Evolutionary conservation across 805 yeast genomes (phyloP), one percentile per base, ranked within the genome.

Genomic region (Zygotorulaspora florentina): DNA sequence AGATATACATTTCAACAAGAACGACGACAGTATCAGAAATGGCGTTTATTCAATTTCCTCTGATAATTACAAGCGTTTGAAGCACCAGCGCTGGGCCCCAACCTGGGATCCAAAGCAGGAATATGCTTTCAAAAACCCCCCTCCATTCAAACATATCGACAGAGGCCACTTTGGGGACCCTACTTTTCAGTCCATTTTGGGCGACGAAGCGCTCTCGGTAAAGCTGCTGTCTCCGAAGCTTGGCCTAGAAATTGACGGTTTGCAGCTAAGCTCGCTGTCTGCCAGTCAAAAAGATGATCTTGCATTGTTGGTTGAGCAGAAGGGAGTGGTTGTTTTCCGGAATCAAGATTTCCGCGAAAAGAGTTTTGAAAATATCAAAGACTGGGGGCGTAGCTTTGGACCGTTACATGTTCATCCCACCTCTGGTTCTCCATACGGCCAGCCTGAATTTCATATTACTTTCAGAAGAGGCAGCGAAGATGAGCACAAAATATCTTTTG

Each of bases 381-480:
- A 81, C 34, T 80, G 71, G 64, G 86, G 83, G 43, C 64, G 65
- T 36, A 76, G 83, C 59, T 84, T 79, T 58, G 89, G 90, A 35
- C 79, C 80, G 26, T 71, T 79, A 50, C 88, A 84, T 63, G 73
- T 81, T 48, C 89, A 84, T 59, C 86, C 86, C 34, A 79, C 85
- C 11, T 77, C 85, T 11, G 87, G 88, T 20, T 80, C 84, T 10
- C 87, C 85, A 27, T 69, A 65, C 48, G 71, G 68, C 10, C 68
- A 65, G 50, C 83, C 85, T 7, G 81, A 81, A 47, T 72, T 83
- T 51, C 87, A 80, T 54, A 67, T 81, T 38, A 79, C 81, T 23
- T 81, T 77, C 62, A 71, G 84, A 36, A 66, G 71, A 40, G 64
- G 68, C 42, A 66, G 66, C 41, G 59, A 68, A 43, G 49, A 54